phyloP scores from a whole-genome alignment of 2,329 filamentous ascomycete genomes.

The Exophiala lecanii-corni region DNA sequence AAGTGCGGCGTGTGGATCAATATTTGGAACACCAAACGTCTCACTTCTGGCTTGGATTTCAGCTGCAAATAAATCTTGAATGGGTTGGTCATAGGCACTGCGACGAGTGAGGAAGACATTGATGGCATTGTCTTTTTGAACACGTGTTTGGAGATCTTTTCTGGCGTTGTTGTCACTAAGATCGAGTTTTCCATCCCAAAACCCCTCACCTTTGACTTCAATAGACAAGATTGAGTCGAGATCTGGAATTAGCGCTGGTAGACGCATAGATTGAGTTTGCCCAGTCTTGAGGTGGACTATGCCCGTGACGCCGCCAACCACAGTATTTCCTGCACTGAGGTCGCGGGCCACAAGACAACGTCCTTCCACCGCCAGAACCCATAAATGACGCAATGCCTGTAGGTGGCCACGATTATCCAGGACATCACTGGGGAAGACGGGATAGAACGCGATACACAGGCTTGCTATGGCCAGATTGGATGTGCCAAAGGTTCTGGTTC shows the following conservation, averaged over 20 bases:
- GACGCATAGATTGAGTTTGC: constrained; percentile 34
- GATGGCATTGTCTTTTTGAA: constrained; percentile 52
- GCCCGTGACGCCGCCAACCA: constrained; percentile 62
- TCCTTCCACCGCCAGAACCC: constrained; percentile 88
- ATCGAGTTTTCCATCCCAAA: constrained; percentile 78
- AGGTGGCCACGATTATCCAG: constrained; percentile 93
- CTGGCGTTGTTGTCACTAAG: constrained; percentile 56
- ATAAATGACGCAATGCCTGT: constrained; percentile 94
- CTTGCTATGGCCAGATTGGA: constrained; percentile 81
- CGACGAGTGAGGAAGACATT: constrained; percentile 70
- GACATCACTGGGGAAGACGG: constrained; percentile 80
- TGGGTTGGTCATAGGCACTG: constrained; percentile 57
- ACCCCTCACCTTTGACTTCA: constrained; percentile 49
- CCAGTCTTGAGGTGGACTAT: constrained; percentile 55
- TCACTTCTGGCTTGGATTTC: constrained; percentile 71
- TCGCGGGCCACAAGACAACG: constrained; percentile 86
- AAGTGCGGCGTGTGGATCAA: constrained; percentile 28
- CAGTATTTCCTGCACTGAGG: constrained; percentile 73
- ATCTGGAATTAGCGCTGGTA: constrained; percentile 55
- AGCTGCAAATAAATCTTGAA: constrained; percentile 58
- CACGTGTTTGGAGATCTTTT: constrained; percentile 54
- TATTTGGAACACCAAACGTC: constrained; percentile 40
- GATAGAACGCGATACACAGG: constrained; percentile 87
- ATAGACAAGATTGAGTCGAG: constrained; percentile 35
- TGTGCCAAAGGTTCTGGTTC: constrained; percentile 85